These are phyloP conservation scores for Primulina tabacum DNA, from an alignment of 257 asterid species.

Conservation along the genomic window DNA sequence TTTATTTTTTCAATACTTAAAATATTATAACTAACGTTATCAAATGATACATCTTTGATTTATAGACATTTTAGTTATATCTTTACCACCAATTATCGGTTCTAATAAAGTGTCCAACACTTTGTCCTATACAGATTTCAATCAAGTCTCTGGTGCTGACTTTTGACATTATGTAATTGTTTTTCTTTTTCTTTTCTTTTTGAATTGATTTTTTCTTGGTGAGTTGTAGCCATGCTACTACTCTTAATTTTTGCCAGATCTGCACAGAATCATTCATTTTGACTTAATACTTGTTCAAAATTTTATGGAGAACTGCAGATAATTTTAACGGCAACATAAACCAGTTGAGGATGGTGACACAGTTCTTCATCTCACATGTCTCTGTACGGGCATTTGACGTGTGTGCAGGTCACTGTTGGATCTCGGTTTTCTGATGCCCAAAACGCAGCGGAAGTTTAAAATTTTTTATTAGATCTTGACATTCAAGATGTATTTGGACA, in stretches of 20 bases:
- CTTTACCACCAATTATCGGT: not conserved
- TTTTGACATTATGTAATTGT: not conserved
- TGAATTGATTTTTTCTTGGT: conserved; percentile 14
- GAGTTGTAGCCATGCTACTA: not conserved
- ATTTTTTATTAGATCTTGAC: no score
- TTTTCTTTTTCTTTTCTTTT: not conserved
- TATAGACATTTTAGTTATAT: not conserved
- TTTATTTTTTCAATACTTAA: no score
- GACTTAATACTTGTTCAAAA: conserved; percentile 19
- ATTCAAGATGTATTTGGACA: no score
- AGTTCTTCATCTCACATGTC: conserved; percentile 85
- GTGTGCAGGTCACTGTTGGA: no score
- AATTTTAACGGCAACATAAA: conserved; percentile 65
- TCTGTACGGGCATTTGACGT: no score
- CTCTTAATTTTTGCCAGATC: not conserved
- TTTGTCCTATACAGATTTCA: no score
- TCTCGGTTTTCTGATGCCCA: no score
- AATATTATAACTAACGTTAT: no score
- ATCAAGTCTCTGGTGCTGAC: not conserved
- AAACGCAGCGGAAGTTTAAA: no score
- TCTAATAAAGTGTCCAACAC: not conserved
- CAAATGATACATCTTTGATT: no score
- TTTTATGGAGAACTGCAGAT: conserved; percentile 37
- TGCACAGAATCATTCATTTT: not conserved
- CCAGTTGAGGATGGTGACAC: conserved; percentile 94